Evolutionary conservation across 1,284 basidiomycete genomes (phyloP), one percentile per base, ranked within the genome.

Genomic region (Singerocomus inundabilis): DNA sequence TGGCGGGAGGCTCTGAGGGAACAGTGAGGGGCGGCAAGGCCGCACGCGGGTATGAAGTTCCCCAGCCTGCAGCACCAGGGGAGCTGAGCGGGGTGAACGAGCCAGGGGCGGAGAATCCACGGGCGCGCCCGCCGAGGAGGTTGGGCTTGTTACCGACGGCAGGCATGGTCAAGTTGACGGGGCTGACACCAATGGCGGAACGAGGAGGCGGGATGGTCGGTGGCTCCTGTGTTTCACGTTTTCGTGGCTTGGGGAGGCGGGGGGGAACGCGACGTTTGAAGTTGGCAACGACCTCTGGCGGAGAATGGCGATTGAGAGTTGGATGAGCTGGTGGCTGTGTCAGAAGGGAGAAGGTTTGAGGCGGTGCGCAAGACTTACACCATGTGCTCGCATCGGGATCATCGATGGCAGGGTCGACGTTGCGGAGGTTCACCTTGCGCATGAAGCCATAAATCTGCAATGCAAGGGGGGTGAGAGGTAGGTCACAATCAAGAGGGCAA

Each of bases 201-300:
- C 87, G 82, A 0, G 86, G 84, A 7, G 84, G 82, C n/a, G 84
- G 81, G 36, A 85, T 81, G 24, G 67, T 60, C 64, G 79, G 76
- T 24, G 79, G 67, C 44, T 88, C 84, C 51, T 82, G 80, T 3
- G 73, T 68, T 54, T 89, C 84, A 55, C 88, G 84, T 70, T 89
- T 91, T 61, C 84, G 73, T 28, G 82, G 88, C 67, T 90, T 93
- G 50, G 82, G 91, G 38, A 84, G 81, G 68, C 91, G 90, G 32
- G 91, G 91, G n/a, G 91, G 91, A 1, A 94, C 91, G 59, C 91
- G 88, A 49, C 91, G 88, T 72, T 94, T 94, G 76, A 93, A 93
- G 69, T 88, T 89, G 49, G 90, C 85, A 46, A 94, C 88, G 48
- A 92, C 85, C 57, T 91, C 90, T 45, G 88, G 80, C 9, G 88